Evolutionary conservation across 2,329 filamentous ascomycete species (phyloP), one percentile per base, ranked within the genome.

Genomic region (Xylariaceae sp.): DNA sequence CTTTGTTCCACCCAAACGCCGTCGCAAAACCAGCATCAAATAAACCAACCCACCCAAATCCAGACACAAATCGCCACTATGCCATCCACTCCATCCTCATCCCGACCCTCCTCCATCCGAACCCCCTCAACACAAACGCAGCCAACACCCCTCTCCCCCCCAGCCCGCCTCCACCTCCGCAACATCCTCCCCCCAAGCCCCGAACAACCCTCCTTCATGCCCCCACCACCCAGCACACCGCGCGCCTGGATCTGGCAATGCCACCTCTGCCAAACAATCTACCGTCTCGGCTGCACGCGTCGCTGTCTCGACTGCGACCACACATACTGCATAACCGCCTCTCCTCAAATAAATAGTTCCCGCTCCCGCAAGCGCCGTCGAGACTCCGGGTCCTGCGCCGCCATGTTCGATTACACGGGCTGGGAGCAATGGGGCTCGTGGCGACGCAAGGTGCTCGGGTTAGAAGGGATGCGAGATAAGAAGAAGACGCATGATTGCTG

Each of bases 221-320:
- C 63, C 2, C 67, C 55, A n/a, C 72, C 61, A 1, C 66, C 67
- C 2, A 64, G 66, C 0, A 51, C 53, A 5, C 65, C 62, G 17
- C 67, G 50, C 17, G 63, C 73, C 8, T 75, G 72, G 73, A 54
- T 74, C 9, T 75, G 74, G 74, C 69, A 70, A 11, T 75, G 74
- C 57, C 72, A 74, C 55, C 59, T 63, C 4, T 75, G 74, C 56
- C 51, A 57, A 2, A 67, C 58, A 0, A 54, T 68, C 7, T 75
- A 74, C 60, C 62, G 62, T 0, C 66, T 75, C 6, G 69, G 69
- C 3, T 71, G 70, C 48, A 75, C 74, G 2, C 67, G 72, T 0
- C 68, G 73, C 3, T 75, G 74, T 57, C 68, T 75, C 1, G 61
- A 64, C 18, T 72, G 70, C 59, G 64, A 62, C 2, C 69, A 72